phyloP scores from a whole-genome alignment of 2,329 filamentous ascomycete genomes.

The Apiospora hydei region DNA sequence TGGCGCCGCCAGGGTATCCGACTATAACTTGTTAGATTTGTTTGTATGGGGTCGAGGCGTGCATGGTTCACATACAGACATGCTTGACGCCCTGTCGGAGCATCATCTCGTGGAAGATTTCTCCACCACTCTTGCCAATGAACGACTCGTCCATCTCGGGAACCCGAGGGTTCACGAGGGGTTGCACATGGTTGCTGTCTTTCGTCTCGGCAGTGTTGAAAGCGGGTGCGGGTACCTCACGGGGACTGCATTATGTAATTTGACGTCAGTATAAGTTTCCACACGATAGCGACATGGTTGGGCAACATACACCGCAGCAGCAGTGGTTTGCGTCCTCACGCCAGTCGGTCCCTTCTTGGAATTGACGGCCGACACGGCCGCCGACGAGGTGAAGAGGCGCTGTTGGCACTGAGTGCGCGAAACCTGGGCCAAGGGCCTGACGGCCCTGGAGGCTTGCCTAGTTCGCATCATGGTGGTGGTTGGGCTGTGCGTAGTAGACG shows the following conservation, averaged over 20 bases:
- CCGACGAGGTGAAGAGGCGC: constrained; percentile 51
- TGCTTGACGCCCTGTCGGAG: constrained; percentile 89
- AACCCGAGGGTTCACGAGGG: constrained; percentile 66
- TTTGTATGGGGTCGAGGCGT: constrained; percentile 10
- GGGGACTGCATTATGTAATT: constrained; percentile 39
- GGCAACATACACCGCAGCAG: constrained; percentile 62
- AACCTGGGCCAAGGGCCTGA: constrained; percentile 50
- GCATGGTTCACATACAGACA: constrained; percentile 70
- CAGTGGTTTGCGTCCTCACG: constrained; percentile 58
- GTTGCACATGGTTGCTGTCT: constrained; percentile 69
- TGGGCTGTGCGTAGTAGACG: constrained; percentile 9
- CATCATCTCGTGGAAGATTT: constrained; percentile 99
- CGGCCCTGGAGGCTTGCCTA: constrained; percentile 55
- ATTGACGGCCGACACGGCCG: constrained; percentile 45
- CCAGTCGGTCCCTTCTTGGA: constrained; percentile 47
- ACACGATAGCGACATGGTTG: constrained; percentile 26
- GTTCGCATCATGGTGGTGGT: constrained; percentile 55
- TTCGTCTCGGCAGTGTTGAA: constrained; percentile 58
- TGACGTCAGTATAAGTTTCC: constrained; percentile 15
- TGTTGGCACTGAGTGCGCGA: constrained; percentile 42
- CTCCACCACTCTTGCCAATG: constrained; percentile 92
- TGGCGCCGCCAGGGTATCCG: constrained; percentile 93
- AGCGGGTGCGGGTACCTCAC: constrained; percentile 68
- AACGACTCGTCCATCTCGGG: constrained; percentile 87
- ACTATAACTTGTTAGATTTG: constrained; percentile 56